Percentiles rank a stretch among this genome's conserved stretches.
These are phyloP conservation scores for Amauroascus verrucosus DNA, from an alignment of 2,329 filamentous ascomycete genomes.

Conservation along the genomic window DNA sequence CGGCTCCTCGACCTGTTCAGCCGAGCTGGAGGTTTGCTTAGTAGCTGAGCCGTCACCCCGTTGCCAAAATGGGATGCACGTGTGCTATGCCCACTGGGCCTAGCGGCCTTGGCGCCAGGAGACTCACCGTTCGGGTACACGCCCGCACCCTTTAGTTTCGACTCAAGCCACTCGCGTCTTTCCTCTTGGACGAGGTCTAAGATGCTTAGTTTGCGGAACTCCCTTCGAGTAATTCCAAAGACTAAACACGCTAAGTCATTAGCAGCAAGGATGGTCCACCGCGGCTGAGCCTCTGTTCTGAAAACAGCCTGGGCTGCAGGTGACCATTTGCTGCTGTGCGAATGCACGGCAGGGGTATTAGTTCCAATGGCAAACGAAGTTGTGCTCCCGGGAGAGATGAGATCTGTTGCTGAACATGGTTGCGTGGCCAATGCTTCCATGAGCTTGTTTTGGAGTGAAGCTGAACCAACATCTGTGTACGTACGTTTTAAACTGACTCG, in stretches of 20 bases:
- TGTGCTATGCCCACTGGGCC: slow-evolving; percentile 29
- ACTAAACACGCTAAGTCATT: slow-evolving; percentile 94
- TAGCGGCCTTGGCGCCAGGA: slow-evolving; percentile 27
- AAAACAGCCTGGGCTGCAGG: slow-evolving; percentile 94
- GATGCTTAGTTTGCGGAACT: slow-evolving; percentile 90
- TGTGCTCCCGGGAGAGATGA: slow-evolving; percentile 30
- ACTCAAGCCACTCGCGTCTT: slow-evolving; percentile 76
- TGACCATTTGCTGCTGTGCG: slow-evolving; percentile 80
- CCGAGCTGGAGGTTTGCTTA: slow-evolving; percentile 67
- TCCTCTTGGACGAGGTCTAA: slow-evolving; percentile 89
- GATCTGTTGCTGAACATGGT: slow-evolving; percentile 57
- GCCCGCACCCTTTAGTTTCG: slow-evolving; percentile 53
- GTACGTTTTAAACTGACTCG: slow-evolving; percentile 71
- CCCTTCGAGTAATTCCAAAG: slow-evolving; percentile 97
- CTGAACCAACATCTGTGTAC: slow-evolving; percentile 68
- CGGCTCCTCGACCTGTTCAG: slow-evolving; percentile 36
- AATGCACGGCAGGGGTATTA: slow-evolving; percentile 54
- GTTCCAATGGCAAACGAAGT: slow-evolving; percentile 33
- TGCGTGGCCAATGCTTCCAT: slow-evolving; percentile 68
- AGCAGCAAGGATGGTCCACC: slow-evolving; percentile 91
- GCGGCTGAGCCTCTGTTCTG: slow-evolving; percentile 79
- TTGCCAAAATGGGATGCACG: slow-evolving; percentile 55
- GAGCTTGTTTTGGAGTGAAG: slow-evolving; percentile 69
- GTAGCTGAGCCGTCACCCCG: slow-evolving; percentile 75
- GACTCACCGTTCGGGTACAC: slow-evolving; percentile 45